A percentile compares a stretch with the other conserved stretches of the same genome.
These are phyloP conservation scores for Kwoniella pini DNA, from an alignment of 768 basidiomycete species.

Conservation along the genomic window DNA sequence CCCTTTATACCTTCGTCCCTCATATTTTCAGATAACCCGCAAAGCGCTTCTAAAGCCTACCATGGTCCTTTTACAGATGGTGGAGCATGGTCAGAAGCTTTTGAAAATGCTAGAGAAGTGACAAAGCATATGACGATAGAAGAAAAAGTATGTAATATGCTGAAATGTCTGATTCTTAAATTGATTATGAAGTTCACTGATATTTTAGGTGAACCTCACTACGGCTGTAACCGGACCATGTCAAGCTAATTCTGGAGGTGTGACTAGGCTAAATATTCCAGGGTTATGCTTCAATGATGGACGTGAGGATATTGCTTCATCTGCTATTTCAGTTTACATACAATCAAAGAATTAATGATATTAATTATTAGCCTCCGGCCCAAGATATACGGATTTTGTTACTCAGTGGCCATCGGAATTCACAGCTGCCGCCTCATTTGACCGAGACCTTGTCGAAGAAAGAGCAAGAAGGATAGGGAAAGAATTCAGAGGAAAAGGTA, in stretches of 20 bases:
- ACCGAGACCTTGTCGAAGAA: slow-evolving; percentile 72
- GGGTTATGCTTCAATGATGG: slow-evolving; percentile 49
- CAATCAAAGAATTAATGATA: background rate
- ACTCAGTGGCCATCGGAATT: slow-evolving; percentile 52
- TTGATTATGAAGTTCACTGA: background rate
- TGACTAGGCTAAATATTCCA: slow-evolving; percentile 43
- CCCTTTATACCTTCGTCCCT: background rate
- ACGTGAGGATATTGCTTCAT: slow-evolving; percentile 22
- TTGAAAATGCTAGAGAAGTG: slow-evolving; percentile 21
- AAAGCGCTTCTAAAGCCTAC: background rate
- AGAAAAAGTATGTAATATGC: slow-evolving; percentile 43
- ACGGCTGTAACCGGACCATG: slow-evolving; percentile 45
- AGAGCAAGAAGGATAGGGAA: slow-evolving; percentile 76
- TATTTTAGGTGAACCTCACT: slow-evolving; percentile 42
- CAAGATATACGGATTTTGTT: slow-evolving; percentile 48
- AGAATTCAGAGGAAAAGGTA: slow-evolving; percentile 81
- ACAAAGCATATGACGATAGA: slow-evolving; percentile 45
- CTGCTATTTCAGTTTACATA: background rate
- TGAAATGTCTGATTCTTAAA: background rate
- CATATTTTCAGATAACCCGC: background rate
- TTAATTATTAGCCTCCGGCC: slow-evolving; percentile 38
- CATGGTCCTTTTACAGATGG: slow-evolving; percentile 23
- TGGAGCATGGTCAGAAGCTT: slow-evolving; percentile 39
- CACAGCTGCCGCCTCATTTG: slow-evolving; percentile 58
- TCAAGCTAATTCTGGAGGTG: slow-evolving; percentile 47